Conservation (phyloP, 768 basidiomycete species). For the Phaeolepiota aurea region DNA sequence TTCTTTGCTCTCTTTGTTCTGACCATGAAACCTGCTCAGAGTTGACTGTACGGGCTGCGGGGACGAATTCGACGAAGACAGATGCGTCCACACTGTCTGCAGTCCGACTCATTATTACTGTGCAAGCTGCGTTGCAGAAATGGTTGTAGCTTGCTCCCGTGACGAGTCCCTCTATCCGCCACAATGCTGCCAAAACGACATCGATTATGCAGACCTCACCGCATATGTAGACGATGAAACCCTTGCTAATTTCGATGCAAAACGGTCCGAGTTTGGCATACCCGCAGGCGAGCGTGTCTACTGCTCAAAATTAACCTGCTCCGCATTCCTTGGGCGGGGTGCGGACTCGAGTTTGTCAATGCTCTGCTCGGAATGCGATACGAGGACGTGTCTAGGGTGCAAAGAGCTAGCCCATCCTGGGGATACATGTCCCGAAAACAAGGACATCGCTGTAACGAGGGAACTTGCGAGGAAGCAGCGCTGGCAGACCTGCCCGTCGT, state of each 20-base stretch:
- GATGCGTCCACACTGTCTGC: constrained; percentile 22
- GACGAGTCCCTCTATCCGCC: constrained; percentile 34
- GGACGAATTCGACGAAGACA: background rate
- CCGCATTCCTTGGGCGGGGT: constrained; percentile 4
- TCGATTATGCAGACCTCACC: constrained; percentile 12
- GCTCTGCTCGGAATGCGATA: background rate
- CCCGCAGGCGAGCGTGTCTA: constrained; percentile 4
- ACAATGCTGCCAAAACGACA: constrained; percentile 26
- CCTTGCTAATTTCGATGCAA: constrained; percentile 1
- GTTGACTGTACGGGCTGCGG: background rate
- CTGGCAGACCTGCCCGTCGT: constrained; percentile 5
- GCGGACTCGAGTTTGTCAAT: background rate
- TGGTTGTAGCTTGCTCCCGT: constrained; percentile 23
- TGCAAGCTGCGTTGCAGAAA: constrained; percentile 18
- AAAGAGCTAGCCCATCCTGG: constrained; percentile 2
- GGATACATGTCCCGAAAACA: constrained; percentile 1
- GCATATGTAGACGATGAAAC: constrained; percentile 9
- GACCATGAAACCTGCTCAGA: background rate
- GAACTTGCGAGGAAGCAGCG: background rate
- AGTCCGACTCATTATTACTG: constrained; percentile 30
- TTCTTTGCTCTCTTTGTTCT: background rate
- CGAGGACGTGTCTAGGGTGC: background rate
- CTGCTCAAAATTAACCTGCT: constrained; percentile 3
- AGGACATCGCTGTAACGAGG: background rate
- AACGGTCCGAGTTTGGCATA: constrained; percentile 1